phyloP scores from a whole-genome alignment of 176 grass and related monocot species.

The Neostapfia colusana region DNA sequence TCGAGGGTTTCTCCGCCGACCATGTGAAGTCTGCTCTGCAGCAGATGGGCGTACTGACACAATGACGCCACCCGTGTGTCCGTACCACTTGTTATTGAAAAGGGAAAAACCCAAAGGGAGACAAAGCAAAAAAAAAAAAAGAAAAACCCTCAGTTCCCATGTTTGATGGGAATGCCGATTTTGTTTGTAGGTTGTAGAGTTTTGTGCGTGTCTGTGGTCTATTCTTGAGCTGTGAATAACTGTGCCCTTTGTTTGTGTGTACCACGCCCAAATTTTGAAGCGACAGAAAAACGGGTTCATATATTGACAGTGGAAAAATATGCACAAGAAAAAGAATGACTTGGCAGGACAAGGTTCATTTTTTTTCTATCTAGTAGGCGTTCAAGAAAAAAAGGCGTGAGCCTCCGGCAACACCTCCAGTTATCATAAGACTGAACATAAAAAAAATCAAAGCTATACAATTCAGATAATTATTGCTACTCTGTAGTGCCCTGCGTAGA shows the following conservation, averaged over 20 bases:
- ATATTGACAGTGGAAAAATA: constrained; percentile 20
- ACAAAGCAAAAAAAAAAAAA: constrained; percentile 4
- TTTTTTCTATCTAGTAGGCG: background rate
- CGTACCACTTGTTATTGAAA: background rate
- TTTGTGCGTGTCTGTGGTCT: constrained; percentile 7
- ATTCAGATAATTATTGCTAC: too few species aligned
- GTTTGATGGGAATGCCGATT: constrained; percentile 48
- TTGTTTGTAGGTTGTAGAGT: constrained; percentile 49
- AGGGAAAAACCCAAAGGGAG: background rate
- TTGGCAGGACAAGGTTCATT: background rate
- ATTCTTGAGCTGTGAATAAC: constrained; percentile 55
- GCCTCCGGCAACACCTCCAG: too few species aligned
- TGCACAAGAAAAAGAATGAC: background rate
- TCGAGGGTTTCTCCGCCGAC: constrained; percentile 45
- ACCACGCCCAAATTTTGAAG: constrained; percentile 43
- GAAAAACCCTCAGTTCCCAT: constrained; percentile 37
- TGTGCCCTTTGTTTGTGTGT: constrained; percentile 38
- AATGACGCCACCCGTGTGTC: constrained; percentile 12
- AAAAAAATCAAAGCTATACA: too few species aligned
- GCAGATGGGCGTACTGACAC: constrained; percentile 47
- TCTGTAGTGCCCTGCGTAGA: too few species aligned
- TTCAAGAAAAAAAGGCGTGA: too few species aligned
- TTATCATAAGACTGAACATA: too few species aligned
- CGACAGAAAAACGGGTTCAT: background rate
- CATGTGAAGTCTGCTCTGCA: constrained; percentile 55